Evolutionary conservation across 495 filamentous ascomycete species (phyloP).

Genomic region (Parathielavia appendiculata): DNA sequence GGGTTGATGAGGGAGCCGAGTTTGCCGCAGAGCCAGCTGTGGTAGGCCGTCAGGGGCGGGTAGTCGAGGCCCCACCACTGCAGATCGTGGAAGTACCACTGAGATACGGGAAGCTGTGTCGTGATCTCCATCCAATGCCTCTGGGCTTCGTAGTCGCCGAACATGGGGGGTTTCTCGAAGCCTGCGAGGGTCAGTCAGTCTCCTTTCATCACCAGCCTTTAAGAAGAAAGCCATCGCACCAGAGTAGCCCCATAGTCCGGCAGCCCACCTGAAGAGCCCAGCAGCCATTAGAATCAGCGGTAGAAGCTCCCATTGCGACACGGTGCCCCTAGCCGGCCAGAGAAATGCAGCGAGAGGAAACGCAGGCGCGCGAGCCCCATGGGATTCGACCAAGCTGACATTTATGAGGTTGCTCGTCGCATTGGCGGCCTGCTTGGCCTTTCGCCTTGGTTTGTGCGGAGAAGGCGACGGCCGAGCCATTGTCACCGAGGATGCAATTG

Average conservation of each 20-base stretch:
- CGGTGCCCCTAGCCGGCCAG: conserved; percentile 77
- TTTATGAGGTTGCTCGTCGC: conserved; percentile 21
- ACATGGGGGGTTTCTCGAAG: conserved; percentile 77
- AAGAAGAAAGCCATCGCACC: conserved; percentile 46
- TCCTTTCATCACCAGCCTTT: not conserved
- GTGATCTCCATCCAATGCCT: conserved; percentile 99
- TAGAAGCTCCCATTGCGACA: conserved; percentile 89
- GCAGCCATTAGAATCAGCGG: conserved; percentile 82
- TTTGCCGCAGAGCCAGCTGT: conserved; percentile 88
- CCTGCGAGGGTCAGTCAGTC: conserved; percentile 43
- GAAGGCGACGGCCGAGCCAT: conserved; percentile 43
- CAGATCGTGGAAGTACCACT: conserved; percentile 97
- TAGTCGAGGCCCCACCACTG: conserved; percentile 98
- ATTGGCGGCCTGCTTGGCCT: conserved; percentile 38
- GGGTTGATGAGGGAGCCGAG: conserved; percentile 76
- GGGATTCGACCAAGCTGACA: conserved; percentile 25
- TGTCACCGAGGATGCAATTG: conserved; percentile 30
- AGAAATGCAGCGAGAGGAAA: conserved; percentile 89
- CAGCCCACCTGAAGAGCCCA: conserved; percentile 90
- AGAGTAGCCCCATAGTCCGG: conserved; percentile 90
- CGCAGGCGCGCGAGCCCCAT: conserved; percentile 41
- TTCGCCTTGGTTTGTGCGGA: conserved; percentile 49
- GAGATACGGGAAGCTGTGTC: conserved; percentile 75
- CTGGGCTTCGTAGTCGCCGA: conserved; percentile 96
- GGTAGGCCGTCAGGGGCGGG: conserved; percentile 93